These are phyloP conservation scores for Tetrapisispora iriomotensis DNA, from an alignment of 805 yeast genomes.

Conservation along the genomic window DNA sequence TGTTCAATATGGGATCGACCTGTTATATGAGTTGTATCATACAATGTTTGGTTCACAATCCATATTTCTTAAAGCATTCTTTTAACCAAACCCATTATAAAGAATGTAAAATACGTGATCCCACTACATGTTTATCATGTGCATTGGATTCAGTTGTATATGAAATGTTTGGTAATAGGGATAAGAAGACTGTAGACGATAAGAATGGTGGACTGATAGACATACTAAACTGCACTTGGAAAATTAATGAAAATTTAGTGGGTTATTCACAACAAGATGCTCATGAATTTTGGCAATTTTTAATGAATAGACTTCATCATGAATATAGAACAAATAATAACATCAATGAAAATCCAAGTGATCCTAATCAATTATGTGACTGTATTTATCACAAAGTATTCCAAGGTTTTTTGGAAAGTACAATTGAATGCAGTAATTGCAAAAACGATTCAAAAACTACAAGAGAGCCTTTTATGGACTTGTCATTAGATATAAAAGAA, in stretches of 20 bases:
- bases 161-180: conserved; percentile 48
- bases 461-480: conserved; percentile 81
- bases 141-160: conserved; percentile 70
- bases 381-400: conserved; percentile 81
- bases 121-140: conserved; percentile 62
- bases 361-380: conserved; percentile 35
- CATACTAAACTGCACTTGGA: conserved; percentile 79
- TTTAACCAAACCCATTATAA: conserved; percentile 35
- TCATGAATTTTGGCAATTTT: conserved; percentile 92
- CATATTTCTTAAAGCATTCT: conserved; percentile 69
- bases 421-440: conserved; percentile 67
- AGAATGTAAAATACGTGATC: conserved; percentile 21
- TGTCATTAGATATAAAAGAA: conserved; percentile 64
- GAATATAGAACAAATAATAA: conserved; percentile 18
- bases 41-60: conserved; percentile 85
- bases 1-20: conserved; percentile 92
- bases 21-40: conserved; percentile 93
- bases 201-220: conserved; percentile 61
- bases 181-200: conserved; percentile 5
- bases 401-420: conserved; percentile 72
- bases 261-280: conserved; percentile 98
- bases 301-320: conserved; percentile 72
- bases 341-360: conserved; percentile 7
- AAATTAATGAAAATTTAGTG: conserved; percentile 71
- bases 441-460: conserved; percentile 50